Base-by-base conservation (phyloP, 495 filamentous ascomycete genomes). In the Rostrohypoxylon terebratum region DNA sequence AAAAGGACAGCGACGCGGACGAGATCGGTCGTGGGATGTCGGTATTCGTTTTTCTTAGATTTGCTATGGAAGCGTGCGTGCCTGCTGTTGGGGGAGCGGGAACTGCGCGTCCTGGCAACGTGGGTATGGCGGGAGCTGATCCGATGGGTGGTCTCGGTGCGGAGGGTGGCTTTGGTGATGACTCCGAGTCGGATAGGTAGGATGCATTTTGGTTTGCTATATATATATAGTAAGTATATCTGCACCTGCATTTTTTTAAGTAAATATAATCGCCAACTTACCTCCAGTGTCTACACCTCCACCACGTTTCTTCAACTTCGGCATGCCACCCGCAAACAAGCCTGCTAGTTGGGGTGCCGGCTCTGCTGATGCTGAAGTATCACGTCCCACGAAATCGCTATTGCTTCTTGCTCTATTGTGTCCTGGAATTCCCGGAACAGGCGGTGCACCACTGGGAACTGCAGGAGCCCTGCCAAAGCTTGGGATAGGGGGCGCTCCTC, bases 291-390 rank as follows among this genome's bases (percentile, higher is more conserved):
- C 90, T 61, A 99, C 84, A 20, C 95, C 96, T 25, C 92, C 94
- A 34, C 87, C 88, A 10, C 92, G 90, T 81, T 94, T 97, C 78
- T 91, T 90, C 69, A 99, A 76, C 82, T 97, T 98, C 2, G 96
- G 96, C 86, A 98, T 98, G 33, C 95, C 96, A 33, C 94, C 94
- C 8, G 93, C 94, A 75, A 99, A 97, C 25, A 99, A 80, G 3
- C 96, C 96, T 8, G 85, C 94, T 36, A 99, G 78, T 77, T 98
- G 96, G 31, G 94, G 93, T 16, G 93, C 88, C 21, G 89, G 81
- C 25, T 88, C 85, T 36, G 84, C 78, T 16, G 77, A 28, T 9
- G 79, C 81, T 4, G 78, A 54, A 23, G 76, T 82, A 57, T 81
- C 85, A 54, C 86, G 84, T 25, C 82, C 78, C 31, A 80, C 81